Conservation (phyloP, 805 yeast genomes). For the Candida peoriensis region DNA sequence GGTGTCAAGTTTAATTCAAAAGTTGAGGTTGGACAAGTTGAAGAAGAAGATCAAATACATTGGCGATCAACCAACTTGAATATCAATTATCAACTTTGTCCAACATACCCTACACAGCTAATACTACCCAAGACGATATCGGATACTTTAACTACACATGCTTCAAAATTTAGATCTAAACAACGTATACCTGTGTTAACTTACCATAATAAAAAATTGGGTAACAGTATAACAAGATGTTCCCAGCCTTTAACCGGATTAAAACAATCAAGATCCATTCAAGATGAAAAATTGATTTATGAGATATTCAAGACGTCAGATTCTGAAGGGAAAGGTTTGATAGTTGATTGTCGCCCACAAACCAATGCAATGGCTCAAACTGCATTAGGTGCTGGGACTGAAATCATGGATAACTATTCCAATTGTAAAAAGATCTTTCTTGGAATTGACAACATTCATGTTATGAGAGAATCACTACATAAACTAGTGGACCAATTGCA, state of each 20-base stretch:
- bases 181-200: slow-evolving; percentile 77
- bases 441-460: slow-evolving; percentile 94
- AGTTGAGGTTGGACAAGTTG: slow-evolving; percentile 2
- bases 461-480: slow-evolving; percentile 79
- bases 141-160: slow-evolving; percentile 78
- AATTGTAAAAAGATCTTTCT: slow-evolving; percentile 68
- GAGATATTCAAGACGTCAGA: slow-evolving; percentile 66
- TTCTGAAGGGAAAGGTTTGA: slow-evolving; percentile 52
- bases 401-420: slow-evolving; percentile 81
- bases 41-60: slow-evolving; percentile 13
- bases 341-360: slow-evolving; percentile 88
- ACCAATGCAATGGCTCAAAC: slow-evolving; percentile 96
- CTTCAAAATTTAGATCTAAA: slow-evolving; percentile 82
- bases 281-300: slow-evolving; percentile 78
- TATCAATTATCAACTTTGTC: slow-evolving; percentile 56
- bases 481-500: slow-evolving; percentile 61
- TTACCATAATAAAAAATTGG: slow-evolving; percentile 64
- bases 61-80: slow-evolving; percentile 78
- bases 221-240: slow-evolving; percentile 80
- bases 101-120: slow-evolving; percentile 66
- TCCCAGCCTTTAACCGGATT: slow-evolving; percentile 92
- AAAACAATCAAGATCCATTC: slow-evolving; percentile 80
- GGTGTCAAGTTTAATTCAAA: slow-evolving; percentile 40
- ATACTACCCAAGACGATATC: slow-evolving; percentile 75
- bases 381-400: slow-evolving; percentile 98